Conservation (phyloP, 1,139 yeast species). For the Zygotorulaspora mrakii region DNA sequence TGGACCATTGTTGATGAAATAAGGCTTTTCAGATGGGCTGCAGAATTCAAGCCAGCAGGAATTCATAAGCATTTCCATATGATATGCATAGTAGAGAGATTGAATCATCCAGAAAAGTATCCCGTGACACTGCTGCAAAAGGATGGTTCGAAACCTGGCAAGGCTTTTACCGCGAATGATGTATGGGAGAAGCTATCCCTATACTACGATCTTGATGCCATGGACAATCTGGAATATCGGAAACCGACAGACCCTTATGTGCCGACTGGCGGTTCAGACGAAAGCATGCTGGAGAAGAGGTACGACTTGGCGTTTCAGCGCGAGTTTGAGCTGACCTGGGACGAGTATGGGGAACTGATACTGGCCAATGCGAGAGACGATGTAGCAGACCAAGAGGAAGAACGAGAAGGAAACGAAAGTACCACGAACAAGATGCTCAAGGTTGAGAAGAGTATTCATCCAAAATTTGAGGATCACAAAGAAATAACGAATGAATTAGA, state of each 20-base stretch:
- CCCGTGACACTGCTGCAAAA: conserved; percentile 32
- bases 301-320: conserved; percentile 21
- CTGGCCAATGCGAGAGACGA: conserved; percentile 39
- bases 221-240: conserved; percentile 50
- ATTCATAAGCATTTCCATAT: conserved; percentile 55
- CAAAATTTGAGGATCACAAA: not conserved
- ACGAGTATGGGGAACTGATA: conserved; percentile 44
- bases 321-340: conserved; percentile 45
- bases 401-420: conserved; percentile 3
- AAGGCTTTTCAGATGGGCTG: conserved; percentile 57
- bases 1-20: conserved; percentile 69
- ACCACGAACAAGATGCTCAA: not conserved
- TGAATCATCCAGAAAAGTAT: conserved; percentile 42
- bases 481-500: not conserved
- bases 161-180: conserved; percentile 45
- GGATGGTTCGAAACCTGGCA: conserved; percentile 27
- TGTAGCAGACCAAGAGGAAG: conserved; percentile 10
- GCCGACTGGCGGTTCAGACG: conserved; percentile 16
- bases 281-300: conserved; percentile 21
- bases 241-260: conserved; percentile 13
- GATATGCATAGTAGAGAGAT: conserved; percentile 48
- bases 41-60: conserved; percentile 65
- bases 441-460: not conserved
- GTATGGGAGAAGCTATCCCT: conserved; percentile 55
- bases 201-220: conserved; percentile 52